Evolutionary conservation across 208 protist species (phyloP), one percentile per base, ranked within the genome.

Genomic region (Trypanosoma vivax): DNA sequence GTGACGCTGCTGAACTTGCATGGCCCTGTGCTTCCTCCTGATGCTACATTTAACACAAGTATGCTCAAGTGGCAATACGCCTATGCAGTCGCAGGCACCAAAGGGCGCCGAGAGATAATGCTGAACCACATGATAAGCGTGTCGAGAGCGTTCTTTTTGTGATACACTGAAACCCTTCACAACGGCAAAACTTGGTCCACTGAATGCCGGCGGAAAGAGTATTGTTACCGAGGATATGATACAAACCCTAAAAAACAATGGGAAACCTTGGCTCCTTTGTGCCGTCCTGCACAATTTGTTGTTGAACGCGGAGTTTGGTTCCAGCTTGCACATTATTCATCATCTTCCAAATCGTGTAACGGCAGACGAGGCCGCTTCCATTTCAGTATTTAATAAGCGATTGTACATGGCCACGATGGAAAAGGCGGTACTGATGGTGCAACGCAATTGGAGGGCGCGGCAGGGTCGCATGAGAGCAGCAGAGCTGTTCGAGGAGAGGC

Each of bases 21-120:
- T 31, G 78, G 87, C 21, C 74, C 80, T 33, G 66, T 82, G 41
- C 64, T 90, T 33, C 87, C 87, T 13, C 46, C 70, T 16, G 76
- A 89, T 34, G 76, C 83, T 4, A 66, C 58, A 38, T 94, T 83
- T 63, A 83, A 88, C 69, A 68, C 49, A 43, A 77, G 83, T 51
- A 91, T 91, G 78, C 79, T 89, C 39, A 88, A 83, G 52, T 94
- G 87, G 87, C 78, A 82, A 34, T 94, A 91, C 60, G 73, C 80
- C 4, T 90, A 80, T 57, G 71, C 76, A 34, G 53, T 91, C 18
- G 73, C 80, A 14, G 87, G 87, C 25, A 75, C 48, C 5, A 63
- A 70, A 19, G 87, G 83, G 1, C 52, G 77, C 27, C 68, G 79
- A 13, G 80, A 89, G 63, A 51, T 88, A 3, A 69, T 88, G 60